Base-by-base conservation (phyloP, 176 grass and related monocot species). In the Aegilops longissima region DNA sequence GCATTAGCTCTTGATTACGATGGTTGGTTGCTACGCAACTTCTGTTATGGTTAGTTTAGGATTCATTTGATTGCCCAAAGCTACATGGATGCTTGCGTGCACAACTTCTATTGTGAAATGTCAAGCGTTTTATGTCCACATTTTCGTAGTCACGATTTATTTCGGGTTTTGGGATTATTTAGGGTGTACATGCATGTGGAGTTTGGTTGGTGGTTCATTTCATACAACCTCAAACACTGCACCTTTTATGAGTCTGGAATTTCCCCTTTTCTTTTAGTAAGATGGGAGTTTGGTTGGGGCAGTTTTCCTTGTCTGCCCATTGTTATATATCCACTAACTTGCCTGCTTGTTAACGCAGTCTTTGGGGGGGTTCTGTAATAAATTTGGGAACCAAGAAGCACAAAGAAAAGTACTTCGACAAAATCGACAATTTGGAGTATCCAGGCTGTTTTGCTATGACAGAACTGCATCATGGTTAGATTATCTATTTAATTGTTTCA, bases 391-490 rank as follows among this genome's bases (percentile, higher is more conserved):
- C 97, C 45, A 94, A 94, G 86, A 99, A 94, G 85, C 97, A 99
- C 87, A 91, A 66, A 68, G 94, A 99, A 31, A 99, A 91, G 85
- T 99, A 79, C 70, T 98, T 99, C 34, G 89, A 94, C 17, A 85
- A 77, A 79, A 99, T 99, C 9, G 97, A 98, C 80, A 99, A 94
- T 90, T 90, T 99, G 79, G 94, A 99, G 31, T 94, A 93, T 88
- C 88, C 97, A 78, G 97, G 97, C 70, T 99, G 97, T 80, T 99
- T 99, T 86, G 94, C 97, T 69, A 99, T 99, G 97, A 99, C 97
- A 77, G 97, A 99, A 91, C 87, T 99, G 16, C 97, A 99, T 86
- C 97, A 99, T 76, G 97, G 97, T 99, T 82, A 94, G 86, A 42
- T 83, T 88, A 70, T 85, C 18, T 64, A 21, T 61, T 76, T 74